A percentile compares a stretch with the other conserved stretches of the same genome.
phyloP scores from a whole-genome alignment of 2,329 filamentous ascomycete species.

The Botrytis paeoniae region DNA sequence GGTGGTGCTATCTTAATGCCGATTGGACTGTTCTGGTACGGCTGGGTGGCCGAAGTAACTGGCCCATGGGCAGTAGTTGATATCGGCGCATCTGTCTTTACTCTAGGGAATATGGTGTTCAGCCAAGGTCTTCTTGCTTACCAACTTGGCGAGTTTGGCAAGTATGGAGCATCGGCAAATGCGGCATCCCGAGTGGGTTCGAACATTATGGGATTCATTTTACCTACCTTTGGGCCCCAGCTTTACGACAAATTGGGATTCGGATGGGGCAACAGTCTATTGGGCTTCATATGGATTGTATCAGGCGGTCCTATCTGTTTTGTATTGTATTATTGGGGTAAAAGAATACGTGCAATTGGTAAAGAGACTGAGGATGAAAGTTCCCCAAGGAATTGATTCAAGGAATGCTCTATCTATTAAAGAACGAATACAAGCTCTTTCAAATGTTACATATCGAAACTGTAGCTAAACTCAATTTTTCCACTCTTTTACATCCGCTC shows the following conservation, averaged over 20 bases:
- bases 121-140: not conserved
- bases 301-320: not conserved
- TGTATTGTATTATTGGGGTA: not conserved
- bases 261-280: not conserved
- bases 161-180: not conserved
- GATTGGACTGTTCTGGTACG: not conserved
- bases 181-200: not conserved
- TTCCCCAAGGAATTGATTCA: not conserved
- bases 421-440: not conserved
- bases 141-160: not conserved
- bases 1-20: not conserved
- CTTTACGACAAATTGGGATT: not conserved
- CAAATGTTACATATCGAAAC: not conserved
- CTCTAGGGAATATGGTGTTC: not conserved
- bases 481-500: not conserved
- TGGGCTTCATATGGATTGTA: not conserved
- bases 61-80: not conserved
- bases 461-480: not conserved
- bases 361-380: not conserved
- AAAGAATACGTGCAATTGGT: not conserved
- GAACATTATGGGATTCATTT: not conserved
- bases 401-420: not conserved
- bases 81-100: not conserved
- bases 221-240: not conserved
- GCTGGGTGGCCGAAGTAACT: not conserved